Percentiles rank a stretch among this genome's conserved stretches.
Evolutionary conservation across 306 rosid species (phyloP).

Genomic region (Alnus glutinosa): DNA sequence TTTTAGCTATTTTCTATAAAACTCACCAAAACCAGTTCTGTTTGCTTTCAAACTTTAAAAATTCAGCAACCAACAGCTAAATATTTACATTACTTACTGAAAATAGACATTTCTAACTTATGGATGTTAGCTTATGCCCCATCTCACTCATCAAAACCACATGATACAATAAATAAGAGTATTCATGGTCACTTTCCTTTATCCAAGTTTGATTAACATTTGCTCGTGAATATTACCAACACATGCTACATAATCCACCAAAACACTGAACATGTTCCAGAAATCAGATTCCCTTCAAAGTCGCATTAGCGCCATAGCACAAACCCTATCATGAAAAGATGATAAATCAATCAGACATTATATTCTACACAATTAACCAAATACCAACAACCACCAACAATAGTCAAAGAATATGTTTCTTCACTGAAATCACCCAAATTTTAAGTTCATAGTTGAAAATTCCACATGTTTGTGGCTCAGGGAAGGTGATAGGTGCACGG

Average conservation of each 20-base stretch:
- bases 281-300: slow-evolving; percentile 7
- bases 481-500: no score
- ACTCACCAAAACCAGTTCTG: slow-evolving; percentile 32
- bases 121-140: slow-evolving; percentile 17
- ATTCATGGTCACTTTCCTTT: not conserved
- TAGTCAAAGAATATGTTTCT: no score
- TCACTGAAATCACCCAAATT: no score
- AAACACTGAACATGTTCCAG: slow-evolving; percentile 11
- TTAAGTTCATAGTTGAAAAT: no score
- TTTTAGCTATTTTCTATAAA: slow-evolving; percentile 70
- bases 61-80: slow-evolving; percentile 18
- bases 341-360: not conserved
- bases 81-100: slow-evolving; percentile 8
- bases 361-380: not conserved
- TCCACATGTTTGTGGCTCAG: no score
- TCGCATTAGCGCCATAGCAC: not conserved
- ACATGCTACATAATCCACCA: not conserved
- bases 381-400: no score
- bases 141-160: not conserved
- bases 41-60: slow-evolving; percentile 38
- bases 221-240: not conserved
- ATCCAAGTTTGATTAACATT: slow-evolving; percentile 2
- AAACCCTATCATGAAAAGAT: slow-evolving; percentile 14
- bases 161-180: not conserved
- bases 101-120: slow-evolving; percentile 7